Percentiles rank a stretch among this genome's conserved stretches.
Evolutionary conservation across 805 yeast species (phyloP).

Genomic region (Millerozyma miso): DNA sequence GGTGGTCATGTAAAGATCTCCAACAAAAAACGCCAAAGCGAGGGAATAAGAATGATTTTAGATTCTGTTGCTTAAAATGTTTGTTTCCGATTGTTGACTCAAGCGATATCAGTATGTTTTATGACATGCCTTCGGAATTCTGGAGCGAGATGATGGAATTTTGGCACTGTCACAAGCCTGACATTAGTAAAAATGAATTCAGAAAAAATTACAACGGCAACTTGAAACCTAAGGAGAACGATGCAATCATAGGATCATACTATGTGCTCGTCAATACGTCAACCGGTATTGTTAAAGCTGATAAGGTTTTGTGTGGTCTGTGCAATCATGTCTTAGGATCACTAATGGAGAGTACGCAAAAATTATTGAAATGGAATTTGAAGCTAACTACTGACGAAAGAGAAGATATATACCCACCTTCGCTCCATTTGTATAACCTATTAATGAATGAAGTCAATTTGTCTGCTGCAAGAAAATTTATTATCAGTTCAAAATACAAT

Average conservation of each 20-base stretch:
- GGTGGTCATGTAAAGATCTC: conserved; percentile 45
- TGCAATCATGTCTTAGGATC: conserved; percentile 43
- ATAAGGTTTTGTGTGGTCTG: conserved; percentile 23
- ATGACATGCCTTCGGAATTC: conserved; percentile 82
- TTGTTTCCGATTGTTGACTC: conserved; percentile 24
- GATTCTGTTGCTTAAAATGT: conserved; percentile 32
- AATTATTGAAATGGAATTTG: conserved; percentile 57
- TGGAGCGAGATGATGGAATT: conserved; percentile 97
- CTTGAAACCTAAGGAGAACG: conserved; percentile 39
- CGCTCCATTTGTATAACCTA: conserved; percentile 31
- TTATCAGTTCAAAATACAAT: conserved; percentile 8
- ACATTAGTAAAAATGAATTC: conserved; percentile 13
- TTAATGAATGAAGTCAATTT: conserved; percentile 40
- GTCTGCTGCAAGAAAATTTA: conserved; percentile 32
- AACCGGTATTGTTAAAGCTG: conserved; percentile 1
- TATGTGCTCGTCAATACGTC: conserved; percentile 44
- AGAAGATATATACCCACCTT: conserved; percentile 30
- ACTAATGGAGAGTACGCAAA: conserved; percentile 14
- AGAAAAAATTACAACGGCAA: conserved; percentile 33
- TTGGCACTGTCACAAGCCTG: conserved; percentile 95
- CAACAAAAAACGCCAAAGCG: conserved; percentile 27
- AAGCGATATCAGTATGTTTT: conserved; percentile 23
- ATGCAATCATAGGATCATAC: conserved; percentile 52
- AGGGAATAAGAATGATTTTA: conserved; percentile 18
- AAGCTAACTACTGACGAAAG: conserved; percentile 18